Evolutionary conservation across 2,329 filamentous ascomycete species (phyloP).

Genomic region (Talaromyces verruculosus): DNA sequence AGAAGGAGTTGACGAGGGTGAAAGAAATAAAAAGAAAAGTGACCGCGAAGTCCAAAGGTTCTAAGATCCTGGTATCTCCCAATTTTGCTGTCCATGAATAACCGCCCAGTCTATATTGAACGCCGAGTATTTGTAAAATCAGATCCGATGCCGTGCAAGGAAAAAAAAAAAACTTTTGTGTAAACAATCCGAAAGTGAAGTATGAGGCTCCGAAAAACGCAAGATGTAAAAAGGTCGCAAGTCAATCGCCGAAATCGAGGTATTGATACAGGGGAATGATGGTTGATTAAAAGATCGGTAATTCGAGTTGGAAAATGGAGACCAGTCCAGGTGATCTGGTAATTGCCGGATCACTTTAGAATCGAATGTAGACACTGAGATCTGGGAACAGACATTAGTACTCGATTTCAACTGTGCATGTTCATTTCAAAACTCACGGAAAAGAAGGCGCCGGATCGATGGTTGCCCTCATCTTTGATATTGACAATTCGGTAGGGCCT

Average conservation of each 20-base stretch:
- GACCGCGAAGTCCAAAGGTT: slow-evolving; percentile 41
- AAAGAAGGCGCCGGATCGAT: not conserved
- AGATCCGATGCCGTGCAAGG: slow-evolving; percentile 19
- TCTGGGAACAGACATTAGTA: slow-evolving; percentile 1
- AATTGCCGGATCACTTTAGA: not conserved
- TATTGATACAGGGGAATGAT: slow-evolving; percentile 11
- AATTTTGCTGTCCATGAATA: slow-evolving; percentile 22
- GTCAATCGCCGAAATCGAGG: not conserved
- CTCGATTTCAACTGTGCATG: not conserved
- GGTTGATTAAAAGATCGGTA: slow-evolving; percentile 12
- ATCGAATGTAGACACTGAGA: not conserved
- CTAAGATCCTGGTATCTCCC: slow-evolving; percentile 44
- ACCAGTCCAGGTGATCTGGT: not conserved
- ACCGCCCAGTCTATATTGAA: slow-evolving; percentile 39
- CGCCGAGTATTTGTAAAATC: slow-evolving; percentile 29
- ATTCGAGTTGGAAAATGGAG: not conserved
- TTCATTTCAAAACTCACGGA: not conserved
- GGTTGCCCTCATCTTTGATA: slow-evolving; percentile 2
- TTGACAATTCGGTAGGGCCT: not conserved
- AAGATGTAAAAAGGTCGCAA: slow-evolving; percentile 12
- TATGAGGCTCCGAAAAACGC: slow-evolving; percentile 17
- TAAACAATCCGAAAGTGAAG: slow-evolving; percentile 7
- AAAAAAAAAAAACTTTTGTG: slow-evolving; percentile 18
- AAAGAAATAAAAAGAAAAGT: slow-evolving; percentile 14
- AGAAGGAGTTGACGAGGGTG: slow-evolving; percentile 6